Base-by-base conservation (phyloP, 1,139 yeast species). In the Debaryomyces udenii region DNA sequence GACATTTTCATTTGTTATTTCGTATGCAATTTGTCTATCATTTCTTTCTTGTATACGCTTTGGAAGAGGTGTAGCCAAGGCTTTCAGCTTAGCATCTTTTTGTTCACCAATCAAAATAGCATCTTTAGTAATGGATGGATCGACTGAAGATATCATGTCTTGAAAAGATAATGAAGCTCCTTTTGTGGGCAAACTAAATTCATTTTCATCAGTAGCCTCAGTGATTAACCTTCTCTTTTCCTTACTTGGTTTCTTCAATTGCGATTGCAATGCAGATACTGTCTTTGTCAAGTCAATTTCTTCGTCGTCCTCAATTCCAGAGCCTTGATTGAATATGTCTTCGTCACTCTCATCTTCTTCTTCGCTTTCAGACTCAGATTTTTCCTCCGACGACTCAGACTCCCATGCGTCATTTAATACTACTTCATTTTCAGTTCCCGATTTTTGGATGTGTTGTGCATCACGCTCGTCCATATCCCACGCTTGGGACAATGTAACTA, bases 11-110 rank as follows among this genome's bases (percentile, higher is more conserved):
- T 84, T 89, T 38, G 96, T 82, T 24, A 93, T 78, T 41, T 87
- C 95, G 58, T 87, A 91, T 0, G 99, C 99, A 1, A 94, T 98
- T 47, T 75, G 76, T 57, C 99, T 80, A 53, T 91, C 96, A 51
- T 86, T 80, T 56, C 95, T 80, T 52, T 87, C 80, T 63, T 90
- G 96, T 42, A 93, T 83, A 51, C 95, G 78, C 52, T 80, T 80
- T 1, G 98, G 96, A 41, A 90, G 70, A 2, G 99, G 98, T 9
- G 90, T 83, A 1, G 85, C 76, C 41, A 90, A 68, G 1, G 94
- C 72, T 45, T 72, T 68, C 10, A 70, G 56, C 32, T 56, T 59
- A 2, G 48, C 40, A 28, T 56, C 56, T 24, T 61, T 67, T 4
- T 62, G 62, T 26, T 66, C 70, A 43, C 76, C 78, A 16, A 83